These are phyloP conservation scores for Paecilomyces variotii DNA, from an alignment of 2,329 filamentous ascomycete species.

Conservation along the genomic window DNA sequence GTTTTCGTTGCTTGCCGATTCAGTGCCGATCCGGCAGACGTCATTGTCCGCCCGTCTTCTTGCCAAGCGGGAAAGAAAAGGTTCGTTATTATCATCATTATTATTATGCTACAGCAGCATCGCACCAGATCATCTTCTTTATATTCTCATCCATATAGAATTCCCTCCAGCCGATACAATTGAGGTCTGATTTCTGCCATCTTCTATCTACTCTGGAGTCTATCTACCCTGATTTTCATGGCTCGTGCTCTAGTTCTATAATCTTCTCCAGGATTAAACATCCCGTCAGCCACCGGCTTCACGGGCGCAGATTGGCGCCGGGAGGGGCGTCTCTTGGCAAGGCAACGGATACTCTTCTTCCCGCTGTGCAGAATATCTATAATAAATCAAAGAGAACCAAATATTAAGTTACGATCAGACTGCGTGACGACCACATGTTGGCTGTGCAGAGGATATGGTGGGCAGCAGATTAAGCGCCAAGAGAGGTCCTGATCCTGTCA, in stretches of 20 bases:
- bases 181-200: no score
- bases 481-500: neutral
- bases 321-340: neutral
- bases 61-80: no score
- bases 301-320: neutral
- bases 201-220: no score
- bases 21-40: neutral
- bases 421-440: neutral
- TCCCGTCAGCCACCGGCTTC: neutral
- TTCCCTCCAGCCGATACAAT: no score
- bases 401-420: no score
- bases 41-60: neutral
- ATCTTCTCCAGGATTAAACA: neutral
- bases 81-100: no score
- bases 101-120: no score
- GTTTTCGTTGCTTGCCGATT: neutral
- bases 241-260: neutral
- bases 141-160: no score
- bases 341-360: neutral
- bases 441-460: neutral
- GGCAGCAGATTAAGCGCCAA: neutral
- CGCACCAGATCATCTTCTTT: no score
- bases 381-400: no score
- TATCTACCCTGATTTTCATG: neutral
- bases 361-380: neutral